These are phyloP conservation scores for Agaricus bisporus DNA, from an alignment of 768 basidiomycete species.

Conservation along the genomic window DNA sequence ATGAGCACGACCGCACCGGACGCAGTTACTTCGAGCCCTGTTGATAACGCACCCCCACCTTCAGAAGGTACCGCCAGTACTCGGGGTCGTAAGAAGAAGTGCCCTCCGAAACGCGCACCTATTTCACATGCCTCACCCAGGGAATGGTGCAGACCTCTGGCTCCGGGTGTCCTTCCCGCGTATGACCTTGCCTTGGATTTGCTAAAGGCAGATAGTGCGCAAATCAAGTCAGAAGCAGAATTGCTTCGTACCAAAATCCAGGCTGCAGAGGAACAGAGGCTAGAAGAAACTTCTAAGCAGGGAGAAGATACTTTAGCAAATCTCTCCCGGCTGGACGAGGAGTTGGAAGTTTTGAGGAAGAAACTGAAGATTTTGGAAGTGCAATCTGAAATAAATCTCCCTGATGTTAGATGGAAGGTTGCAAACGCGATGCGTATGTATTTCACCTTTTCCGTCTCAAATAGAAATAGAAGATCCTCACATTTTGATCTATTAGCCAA, in stretches of 20 bases:
- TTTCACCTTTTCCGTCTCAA: constrained; percentile 1
- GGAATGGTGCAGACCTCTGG: constrained; percentile 61
- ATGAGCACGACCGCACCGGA: constrained; percentile 1
- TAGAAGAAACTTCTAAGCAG: constrained; percentile 17
- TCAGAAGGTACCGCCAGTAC: constrained; percentile 13
- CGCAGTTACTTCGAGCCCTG: background rate
- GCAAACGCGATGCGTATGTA: constrained; percentile 71
- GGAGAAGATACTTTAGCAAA: constrained; percentile 22
- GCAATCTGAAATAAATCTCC: constrained; percentile 81
- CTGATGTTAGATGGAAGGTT: constrained; percentile 73
- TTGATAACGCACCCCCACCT: background rate
- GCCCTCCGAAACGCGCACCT: constrained; percentile 34
- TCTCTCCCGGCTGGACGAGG: constrained; percentile 24
- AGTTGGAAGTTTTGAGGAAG: constrained; percentile 38
- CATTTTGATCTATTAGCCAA: constrained; percentile 38
- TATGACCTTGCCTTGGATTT: constrained; percentile 82
- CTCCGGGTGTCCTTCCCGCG: constrained; percentile 57
- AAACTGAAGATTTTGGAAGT: constrained; percentile 61
- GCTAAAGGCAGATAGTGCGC: constrained; percentile 55
- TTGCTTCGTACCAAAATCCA: constrained; percentile 28
- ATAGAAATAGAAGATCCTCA: background rate
- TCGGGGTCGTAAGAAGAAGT: constrained; percentile 21
- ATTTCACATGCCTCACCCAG: constrained; percentile 48
- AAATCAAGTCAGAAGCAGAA: constrained; percentile 38
- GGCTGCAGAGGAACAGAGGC: constrained; percentile 17